phyloP scores from a whole-genome alignment of 257 asterid genomes.

The Catharanthus roseus region DNA sequence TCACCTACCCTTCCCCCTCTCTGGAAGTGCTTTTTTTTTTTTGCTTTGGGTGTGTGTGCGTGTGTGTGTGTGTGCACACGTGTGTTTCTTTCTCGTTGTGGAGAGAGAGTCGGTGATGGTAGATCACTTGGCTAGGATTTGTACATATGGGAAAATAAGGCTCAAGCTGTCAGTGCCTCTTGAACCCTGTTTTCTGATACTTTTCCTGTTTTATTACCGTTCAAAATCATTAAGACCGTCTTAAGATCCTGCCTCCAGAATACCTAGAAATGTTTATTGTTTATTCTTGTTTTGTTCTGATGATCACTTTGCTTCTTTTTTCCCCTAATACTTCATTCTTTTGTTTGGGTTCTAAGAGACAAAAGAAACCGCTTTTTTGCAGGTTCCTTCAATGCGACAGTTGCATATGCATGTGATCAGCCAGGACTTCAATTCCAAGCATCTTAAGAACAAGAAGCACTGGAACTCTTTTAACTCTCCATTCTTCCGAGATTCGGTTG shows the following conservation, averaged over 20 bases:
- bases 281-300: background rate
- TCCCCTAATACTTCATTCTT: too few relatives aligned
- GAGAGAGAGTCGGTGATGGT: background rate
- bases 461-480: conserved; percentile 87
- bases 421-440: conserved; percentile 76
- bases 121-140: background rate
- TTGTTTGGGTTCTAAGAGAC: background rate
- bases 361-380: conserved; percentile 17
- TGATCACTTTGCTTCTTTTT: background rate
- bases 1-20: background rate
- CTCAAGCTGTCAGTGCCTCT: background rate
- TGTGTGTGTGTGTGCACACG: too few relatives aligned
- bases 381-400: conserved; percentile 91
- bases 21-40: background rate
- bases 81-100: too few relatives aligned
- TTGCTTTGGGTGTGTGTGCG: background rate
- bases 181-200: background rate
- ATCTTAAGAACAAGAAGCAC: conserved; percentile 81
- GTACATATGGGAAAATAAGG: background rate
- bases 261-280: background rate
- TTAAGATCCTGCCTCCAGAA: background rate
- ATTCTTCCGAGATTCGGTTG: conserved; percentile 75
- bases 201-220: background rate
- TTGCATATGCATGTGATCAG: conserved; percentile 91
- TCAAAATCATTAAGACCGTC: background rate